Conservation (phyloP, 2,329 filamentous ascomycete genomes). For the Colletotrichum lupini region DNA sequence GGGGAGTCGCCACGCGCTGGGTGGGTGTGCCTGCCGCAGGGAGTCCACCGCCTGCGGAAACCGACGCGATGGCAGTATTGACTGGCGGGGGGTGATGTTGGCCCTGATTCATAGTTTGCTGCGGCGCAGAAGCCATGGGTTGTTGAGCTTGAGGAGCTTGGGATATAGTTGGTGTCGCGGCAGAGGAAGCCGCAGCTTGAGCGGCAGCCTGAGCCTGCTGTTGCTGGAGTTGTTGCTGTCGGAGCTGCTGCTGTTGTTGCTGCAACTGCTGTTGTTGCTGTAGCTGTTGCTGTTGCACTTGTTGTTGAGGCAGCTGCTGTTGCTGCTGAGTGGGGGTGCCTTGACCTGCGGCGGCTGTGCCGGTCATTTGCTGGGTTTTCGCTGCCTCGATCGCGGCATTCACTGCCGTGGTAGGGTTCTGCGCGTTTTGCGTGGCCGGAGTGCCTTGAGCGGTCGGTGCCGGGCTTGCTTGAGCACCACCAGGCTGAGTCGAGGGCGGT, state of each 20-base stretch:
- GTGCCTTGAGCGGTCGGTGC: conserved; percentile 1
- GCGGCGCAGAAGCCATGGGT: conserved; percentile 9
- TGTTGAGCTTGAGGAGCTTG: conserved; percentile 25
- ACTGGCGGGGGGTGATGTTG: conserved; percentile 55
- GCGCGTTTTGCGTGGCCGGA: conserved; percentile 37
- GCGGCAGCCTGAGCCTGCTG: conserved; percentile 39
- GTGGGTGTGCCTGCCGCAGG: conserved; percentile 59
- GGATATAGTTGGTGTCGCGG: conserved; percentile 16
- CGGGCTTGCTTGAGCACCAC: conserved; percentile 12
- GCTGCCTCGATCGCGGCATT: conserved; percentile 58
- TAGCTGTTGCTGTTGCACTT: conserved; percentile 28
- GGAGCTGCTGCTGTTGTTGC: conserved; percentile 38
- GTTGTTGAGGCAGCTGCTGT: conserved; percentile 21
- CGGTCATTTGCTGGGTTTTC: conserved; percentile 53
- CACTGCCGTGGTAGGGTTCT: conserved; percentile 50
- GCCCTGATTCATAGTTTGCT: conserved; percentile 39
- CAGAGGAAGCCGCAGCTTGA: conserved; percentile 28
- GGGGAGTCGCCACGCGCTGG: conserved; percentile 63
- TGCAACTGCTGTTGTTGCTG: conserved; percentile 47
- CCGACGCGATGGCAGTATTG: conserved; percentile 58
- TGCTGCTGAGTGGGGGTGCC: conserved; percentile 42
- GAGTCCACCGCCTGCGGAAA: conserved; percentile 47
- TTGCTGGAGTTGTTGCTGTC: conserved; percentile 43
- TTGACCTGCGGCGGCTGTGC: conserved; percentile 38
- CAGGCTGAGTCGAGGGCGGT: conserved; percentile 33